Base-by-base conservation (phyloP, 495 filamentous ascomycete species). In the Hypoxylon intermedium region DNA sequence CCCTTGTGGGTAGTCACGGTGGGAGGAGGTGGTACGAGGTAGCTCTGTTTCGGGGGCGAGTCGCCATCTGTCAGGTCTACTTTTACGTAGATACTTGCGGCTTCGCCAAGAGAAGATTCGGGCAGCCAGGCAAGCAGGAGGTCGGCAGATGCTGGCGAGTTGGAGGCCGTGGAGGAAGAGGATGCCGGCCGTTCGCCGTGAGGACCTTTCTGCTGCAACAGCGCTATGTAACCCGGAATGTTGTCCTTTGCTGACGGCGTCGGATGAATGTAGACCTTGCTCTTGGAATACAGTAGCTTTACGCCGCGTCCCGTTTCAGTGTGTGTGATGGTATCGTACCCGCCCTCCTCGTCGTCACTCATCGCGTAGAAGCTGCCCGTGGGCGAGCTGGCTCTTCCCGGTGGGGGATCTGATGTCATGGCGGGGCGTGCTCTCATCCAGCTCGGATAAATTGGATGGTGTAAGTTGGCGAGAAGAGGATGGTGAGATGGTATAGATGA, bases 201-300 rank as follows among this genome's bases (percentile, higher is more conserved):
- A 13, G 79, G 67, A 0, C 82, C 82, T 68, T 97, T 97, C 69
- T 98, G 95, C 72, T 98, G 92, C 21, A 98, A 79, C 2, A 98
- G 83, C 21, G 94, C 94, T 58, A 98, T 89, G 66, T 95, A 98
- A 16, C 94, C 94, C n/a, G 91, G 79, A 59, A 98, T 93, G 59
- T 98, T 98, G 75, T 98, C 95, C 78, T 90, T 94, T 5, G 93
- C 81, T 1, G 92, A 94, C 0, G 95, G 88, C 0, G 91, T 93
- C 0, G 95, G 94, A 74, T 98, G 94, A n/a, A 98, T 86, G 69
- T 98, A 98, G 70, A 98, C 93, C 80, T 98, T 98, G 87, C 92
- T 97, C 75, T 98, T 98, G 19, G 92, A 92, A 67, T 87, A 97
- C 20, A 98, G 77, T n/a, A 98, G 79, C 77, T 97, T 98, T 36